Base-by-base conservation (phyloP, 2,329 filamentous ascomycete genomes). In the Remersonia thermophila region DNA sequence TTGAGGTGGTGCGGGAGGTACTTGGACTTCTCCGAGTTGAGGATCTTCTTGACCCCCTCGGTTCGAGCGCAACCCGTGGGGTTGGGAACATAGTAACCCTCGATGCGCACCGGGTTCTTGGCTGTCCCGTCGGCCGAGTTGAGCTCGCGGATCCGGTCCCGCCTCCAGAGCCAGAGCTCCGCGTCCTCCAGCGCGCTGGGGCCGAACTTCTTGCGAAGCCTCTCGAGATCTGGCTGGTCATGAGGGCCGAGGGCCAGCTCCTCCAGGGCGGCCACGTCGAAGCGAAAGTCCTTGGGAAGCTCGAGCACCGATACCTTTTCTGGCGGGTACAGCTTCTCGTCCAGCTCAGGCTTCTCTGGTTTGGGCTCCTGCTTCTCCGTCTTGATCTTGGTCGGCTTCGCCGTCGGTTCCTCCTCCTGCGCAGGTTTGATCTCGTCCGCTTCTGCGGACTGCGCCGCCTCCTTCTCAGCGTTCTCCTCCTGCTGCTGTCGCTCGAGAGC, bases 1-100 rank as follows among this genome's bases (percentile, higher is more conserved):
- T 93, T 93, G 62, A 98, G 91, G 46, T 93, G 87, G 65, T 98
- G 91, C 28, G 91, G 91, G 7, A 98, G 71, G 55, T 98, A 98
- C 55, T 95, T 94, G 18, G 87, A 94, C 65, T 98, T 98, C 57
- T 98, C 91, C 0, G 85, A 84, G 56, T 98, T 93, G 43, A 93
- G 71, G 38, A 98, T 96, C 66, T 89, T 93, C 65, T 93, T 89
- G 51, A 86, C 78, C 18, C 86, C 87, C 61, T 98, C 87, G 0
- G 91, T 95, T 38, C 91, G 76, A 38, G 91, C 91, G 48, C 77
- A 83, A 25, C 91, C 91, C 8, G 85, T 85, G 1, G 69, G 43
- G 47, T 95, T 98, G 0, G 83, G 77, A 28, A 95, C 83, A 53
- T 95, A 96, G 51, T 79, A 79, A 14, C 74, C 76, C 23, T 68